Percentiles rank a stretch among this genome's conserved stretches.
These are phyloP conservation scores for Penicillium riverlandense DNA, from an alignment of 495 filamentous ascomycete genomes.

Conservation along the genomic window DNA sequence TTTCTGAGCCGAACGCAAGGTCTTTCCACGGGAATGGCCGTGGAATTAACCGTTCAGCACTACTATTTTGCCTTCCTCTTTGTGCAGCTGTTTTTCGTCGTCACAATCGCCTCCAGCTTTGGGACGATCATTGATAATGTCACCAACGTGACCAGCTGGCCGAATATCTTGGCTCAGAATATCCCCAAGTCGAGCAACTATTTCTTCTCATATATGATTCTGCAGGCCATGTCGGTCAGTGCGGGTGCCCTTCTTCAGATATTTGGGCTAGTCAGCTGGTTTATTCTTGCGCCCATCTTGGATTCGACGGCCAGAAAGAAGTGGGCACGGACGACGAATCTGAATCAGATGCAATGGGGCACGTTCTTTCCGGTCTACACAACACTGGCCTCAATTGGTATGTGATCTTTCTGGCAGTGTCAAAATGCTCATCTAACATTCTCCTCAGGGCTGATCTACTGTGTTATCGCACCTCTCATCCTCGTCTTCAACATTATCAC, in stretches of 20 bases:
- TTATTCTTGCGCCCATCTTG: constrained; percentile 65
- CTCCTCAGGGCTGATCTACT: constrained; percentile 69
- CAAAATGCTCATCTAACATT: constrained; percentile 1
- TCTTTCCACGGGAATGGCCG: constrained; percentile 70
- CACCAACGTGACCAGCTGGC: constrained; percentile 53
- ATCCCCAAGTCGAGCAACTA: constrained; percentile 89
- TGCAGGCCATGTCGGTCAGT: constrained; percentile 85
- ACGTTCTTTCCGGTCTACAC: constrained; percentile 94
- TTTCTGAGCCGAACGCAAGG: constrained; percentile 71
- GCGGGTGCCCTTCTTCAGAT: constrained; percentile 89
- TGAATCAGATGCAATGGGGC: constrained; percentile 81
- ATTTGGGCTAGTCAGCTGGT: constrained; percentile 68
- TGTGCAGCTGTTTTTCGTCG: constrained; percentile 89
- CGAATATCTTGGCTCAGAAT: constrained; percentile 68
- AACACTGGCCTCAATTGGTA: constrained; percentile 86
- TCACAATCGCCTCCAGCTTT: constrained; percentile 79
- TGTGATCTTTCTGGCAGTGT: constrained; percentile 7
- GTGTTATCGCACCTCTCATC: constrained; percentile 82
- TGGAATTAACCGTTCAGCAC: constrained; percentile 75
- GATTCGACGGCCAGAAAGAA: constrained; percentile 88
- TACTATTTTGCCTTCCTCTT: constrained; percentile 96
- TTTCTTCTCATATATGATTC: constrained; percentile 97
- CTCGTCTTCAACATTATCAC: constrained; percentile 91
- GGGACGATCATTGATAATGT: constrained; percentile 56
- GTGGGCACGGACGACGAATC: constrained; percentile 73